phyloP scores from a whole-genome alignment of 768 basidiomycete species.

The Lactarius sanguifluus region DNA sequence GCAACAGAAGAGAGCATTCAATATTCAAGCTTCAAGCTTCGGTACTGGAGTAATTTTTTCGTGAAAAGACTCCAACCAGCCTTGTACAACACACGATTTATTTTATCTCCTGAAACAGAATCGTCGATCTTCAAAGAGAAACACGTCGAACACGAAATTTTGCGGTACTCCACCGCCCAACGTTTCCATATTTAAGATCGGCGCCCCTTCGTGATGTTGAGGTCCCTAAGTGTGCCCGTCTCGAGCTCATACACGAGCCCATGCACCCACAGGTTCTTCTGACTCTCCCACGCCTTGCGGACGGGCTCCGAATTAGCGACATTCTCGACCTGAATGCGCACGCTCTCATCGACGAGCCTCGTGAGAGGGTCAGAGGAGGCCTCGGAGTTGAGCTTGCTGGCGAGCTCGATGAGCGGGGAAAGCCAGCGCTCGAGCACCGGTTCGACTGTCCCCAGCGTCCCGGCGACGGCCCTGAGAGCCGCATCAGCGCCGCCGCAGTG shows the following conservation, averaged over 20 bases:
- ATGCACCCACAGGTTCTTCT: slow-evolving; percentile 55
- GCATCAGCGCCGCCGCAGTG: slow-evolving; percentile 76
- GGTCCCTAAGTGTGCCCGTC: slow-evolving; percentile 35
- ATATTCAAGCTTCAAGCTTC: too few species aligned
- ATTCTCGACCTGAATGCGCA: slow-evolving; percentile 34
- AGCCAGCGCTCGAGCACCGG: slow-evolving; percentile 70
- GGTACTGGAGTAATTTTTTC: too few species aligned
- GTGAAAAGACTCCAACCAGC: too few species aligned
- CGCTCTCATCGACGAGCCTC: slow-evolving; percentile 29
- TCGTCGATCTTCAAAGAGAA: background rate
- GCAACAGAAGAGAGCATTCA: too few species aligned
- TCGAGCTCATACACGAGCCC: slow-evolving; percentile 44
- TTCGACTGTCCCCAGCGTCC: slow-evolving; percentile 28
- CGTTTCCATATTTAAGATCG: background rate
- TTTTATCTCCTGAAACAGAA: background rate
- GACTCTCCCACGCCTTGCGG: slow-evolving; percentile 33
- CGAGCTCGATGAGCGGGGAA: slow-evolving; percentile 59
- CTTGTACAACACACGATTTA: background rate
- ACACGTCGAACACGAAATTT: too few species aligned
- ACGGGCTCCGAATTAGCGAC: slow-evolving; percentile 31
- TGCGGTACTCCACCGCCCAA: background rate
- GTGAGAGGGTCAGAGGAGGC: slow-evolving; percentile 13
- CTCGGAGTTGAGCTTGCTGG: slow-evolving; percentile 47
- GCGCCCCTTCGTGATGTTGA: slow-evolving; percentile 26
- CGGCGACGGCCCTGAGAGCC: slow-evolving; percentile 46